phyloP scores from a whole-genome alignment of 495 filamentous ascomycete species.

The Trichocladium antarcticum region DNA sequence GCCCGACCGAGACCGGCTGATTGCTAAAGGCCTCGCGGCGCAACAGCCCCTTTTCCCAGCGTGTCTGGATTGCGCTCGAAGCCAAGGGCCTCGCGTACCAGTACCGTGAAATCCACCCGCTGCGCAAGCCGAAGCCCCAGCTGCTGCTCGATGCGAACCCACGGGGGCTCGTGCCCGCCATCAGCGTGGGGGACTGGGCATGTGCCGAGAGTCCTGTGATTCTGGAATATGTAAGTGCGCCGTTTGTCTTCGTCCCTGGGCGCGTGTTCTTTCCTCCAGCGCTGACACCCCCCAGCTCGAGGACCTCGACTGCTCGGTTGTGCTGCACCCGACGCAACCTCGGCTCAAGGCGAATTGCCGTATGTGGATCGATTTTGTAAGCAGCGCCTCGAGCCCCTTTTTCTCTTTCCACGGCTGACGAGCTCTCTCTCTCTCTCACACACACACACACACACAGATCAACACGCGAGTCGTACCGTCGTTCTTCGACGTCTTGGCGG shows the following conservation, averaged over 20 bases:
- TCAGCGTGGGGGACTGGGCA: constrained; percentile 67
- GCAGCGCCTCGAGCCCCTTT: constrained; percentile 15
- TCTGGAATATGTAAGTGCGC: constrained; percentile 64
- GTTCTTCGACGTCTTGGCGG: constrained; percentile 71
- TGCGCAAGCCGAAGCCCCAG: constrained; percentile 58
- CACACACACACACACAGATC: constrained; percentile 41
- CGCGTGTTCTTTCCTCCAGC: not conserved
- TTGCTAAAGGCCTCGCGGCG: too few species aligned
- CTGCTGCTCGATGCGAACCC: constrained; percentile 75
- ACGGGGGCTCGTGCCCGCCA: constrained; percentile 73
- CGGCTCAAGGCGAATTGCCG: constrained; percentile 67
- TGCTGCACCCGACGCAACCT: constrained; percentile 58
- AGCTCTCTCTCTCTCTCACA: constrained; percentile 6
- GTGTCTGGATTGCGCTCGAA: constrained; percentile 94
- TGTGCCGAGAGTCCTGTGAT: constrained; percentile 80
- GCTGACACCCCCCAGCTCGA: constrained; percentile 49
- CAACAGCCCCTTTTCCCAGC: constrained; percentile 72
- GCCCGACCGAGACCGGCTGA: too few species aligned
- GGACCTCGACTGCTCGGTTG: constrained; percentile 46
- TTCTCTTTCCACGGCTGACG: not conserved
- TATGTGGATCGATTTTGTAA: constrained; percentile 79
- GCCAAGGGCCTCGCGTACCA: constrained; percentile 73
- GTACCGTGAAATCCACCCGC: constrained; percentile 87
- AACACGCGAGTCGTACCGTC: constrained; percentile 71
- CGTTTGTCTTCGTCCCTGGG: not conserved